These are phyloP conservation scores for Astrothelium subdiscretum DNA, from an alignment of 495 filamentous ascomycete genomes.

Conservation along the genomic window DNA sequence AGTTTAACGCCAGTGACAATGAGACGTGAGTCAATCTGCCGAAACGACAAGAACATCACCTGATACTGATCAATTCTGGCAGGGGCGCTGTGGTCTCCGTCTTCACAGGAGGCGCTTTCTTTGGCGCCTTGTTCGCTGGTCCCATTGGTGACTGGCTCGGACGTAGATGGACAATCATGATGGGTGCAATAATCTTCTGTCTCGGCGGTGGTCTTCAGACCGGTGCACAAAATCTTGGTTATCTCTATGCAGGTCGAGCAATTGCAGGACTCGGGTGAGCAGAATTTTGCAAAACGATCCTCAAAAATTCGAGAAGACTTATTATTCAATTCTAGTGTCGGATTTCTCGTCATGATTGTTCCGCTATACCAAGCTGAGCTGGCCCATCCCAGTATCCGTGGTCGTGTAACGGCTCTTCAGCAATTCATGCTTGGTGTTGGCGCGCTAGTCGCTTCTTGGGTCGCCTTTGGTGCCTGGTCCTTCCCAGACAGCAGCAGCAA, in stretches of 20 bases:
- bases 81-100: constrained; percentile 57
- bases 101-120: constrained; percentile 54
- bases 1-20: constrained; percentile 41
- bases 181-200: constrained; percentile 27
- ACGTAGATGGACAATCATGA: constrained; percentile 36
- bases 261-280: constrained; percentile 21
- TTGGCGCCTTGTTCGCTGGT: constrained; percentile 42
- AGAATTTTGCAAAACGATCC: not conserved
- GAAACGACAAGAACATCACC: too few relatives aligned
- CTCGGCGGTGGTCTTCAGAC: constrained; percentile 30
- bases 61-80: too few relatives aligned
- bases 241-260: constrained; percentile 24
- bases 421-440: constrained; percentile 53
- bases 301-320: not conserved
- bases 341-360: constrained; percentile 35
- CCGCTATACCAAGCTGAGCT: constrained; percentile 39
- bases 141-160: constrained; percentile 35
- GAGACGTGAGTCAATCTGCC: constrained; percentile 39
- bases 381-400: constrained; percentile 31
- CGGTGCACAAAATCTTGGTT: constrained; percentile 24
- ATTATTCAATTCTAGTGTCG: constrained; percentile 23
- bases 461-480: constrained; percentile 21
- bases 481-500: constrained; percentile 24
- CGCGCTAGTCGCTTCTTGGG: constrained; percentile 29
- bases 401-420: constrained; percentile 44